Conservation (phyloP, 1,139 yeast genomes). For the Debaryomyces nepalensis region DNA sequence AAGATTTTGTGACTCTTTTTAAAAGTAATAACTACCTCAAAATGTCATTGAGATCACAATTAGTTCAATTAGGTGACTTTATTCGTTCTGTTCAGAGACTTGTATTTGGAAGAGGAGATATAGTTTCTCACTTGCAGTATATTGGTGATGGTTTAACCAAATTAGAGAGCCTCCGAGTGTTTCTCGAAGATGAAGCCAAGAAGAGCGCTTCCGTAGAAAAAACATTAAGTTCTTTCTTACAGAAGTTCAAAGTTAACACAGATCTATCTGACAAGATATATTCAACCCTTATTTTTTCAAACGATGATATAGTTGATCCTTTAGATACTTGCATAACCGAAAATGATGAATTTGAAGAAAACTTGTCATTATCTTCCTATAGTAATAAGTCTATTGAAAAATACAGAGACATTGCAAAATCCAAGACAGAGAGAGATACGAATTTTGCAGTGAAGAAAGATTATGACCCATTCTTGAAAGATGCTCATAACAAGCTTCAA, state of each 20-base stretch:
- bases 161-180: conserved; percentile 28
- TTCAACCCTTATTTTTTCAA: conserved; percentile 31
- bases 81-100: conserved; percentile 44
- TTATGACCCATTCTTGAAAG: conserved; percentile 30
- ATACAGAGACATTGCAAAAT: conserved; percentile 20
- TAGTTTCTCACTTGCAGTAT: conserved; percentile 33
- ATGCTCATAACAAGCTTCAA: conserved; percentile 41
- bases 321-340: conserved; percentile 5
- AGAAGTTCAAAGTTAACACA: conserved; percentile 34
- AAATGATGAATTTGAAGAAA: conserved; percentile 13
- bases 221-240: conserved; percentile 25
- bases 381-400: conserved; percentile 27
- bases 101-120: conserved; percentile 42
- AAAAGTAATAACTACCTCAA: conserved; percentile 42
- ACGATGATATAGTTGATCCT: conserved; percentile 12
- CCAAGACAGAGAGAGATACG: conserved; percentile 13
- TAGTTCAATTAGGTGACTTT: conserved; percentile 42
- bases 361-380: conserved; percentile 20
- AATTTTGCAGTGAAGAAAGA: conserved; percentile 35
- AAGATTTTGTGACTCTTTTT: conserved; percentile 62
- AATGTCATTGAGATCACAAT: conserved; percentile 27
- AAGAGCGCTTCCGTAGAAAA: conserved; percentile 16
- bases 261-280: conserved; percentile 33
- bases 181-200: conserved; percentile 25
- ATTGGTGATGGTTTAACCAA: conserved; percentile 39